Evolutionary conservation across 2,329 filamentous ascomycete genomes (phyloP).

Genomic region (Fusarium pilosicola): DNA sequence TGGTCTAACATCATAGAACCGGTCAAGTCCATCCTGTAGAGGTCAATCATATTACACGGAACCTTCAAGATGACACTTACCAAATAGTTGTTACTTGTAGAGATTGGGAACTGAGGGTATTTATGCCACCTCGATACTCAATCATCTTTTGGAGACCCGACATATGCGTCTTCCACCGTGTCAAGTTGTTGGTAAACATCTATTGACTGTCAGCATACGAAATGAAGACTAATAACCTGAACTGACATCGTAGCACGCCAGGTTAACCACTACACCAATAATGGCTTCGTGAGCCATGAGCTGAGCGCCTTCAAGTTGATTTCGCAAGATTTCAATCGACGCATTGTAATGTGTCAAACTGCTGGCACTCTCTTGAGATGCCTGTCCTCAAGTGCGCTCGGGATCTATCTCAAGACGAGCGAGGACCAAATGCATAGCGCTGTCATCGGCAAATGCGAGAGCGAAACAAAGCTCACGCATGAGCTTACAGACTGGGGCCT

Average conservation of each 20-base stretch:
- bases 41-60: accelerated
- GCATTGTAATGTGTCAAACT: neutral
- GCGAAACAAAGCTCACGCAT: neutral
- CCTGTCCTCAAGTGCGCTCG: neutral
- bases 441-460: neutral
- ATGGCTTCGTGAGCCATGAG: neutral
- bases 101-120: neutral
- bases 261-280: neutral
- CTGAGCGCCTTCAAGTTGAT: neutral
- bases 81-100: neutral
- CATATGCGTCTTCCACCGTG: neutral
- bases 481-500: neutral
- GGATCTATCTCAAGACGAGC: neutral
- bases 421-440: neutral
- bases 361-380: neutral
- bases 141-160: neutral
- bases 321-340: neutral
- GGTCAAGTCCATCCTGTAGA: neutral
- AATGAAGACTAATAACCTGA: accelerated
- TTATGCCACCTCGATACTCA: neutral
- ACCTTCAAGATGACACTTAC: neutral
- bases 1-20: neutral
- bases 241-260: neutral
- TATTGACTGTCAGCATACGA: neutral
- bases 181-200: neutral